Conservation (phyloP, 129 eudicot genomes). For the Pittosporum tobira region DNA sequence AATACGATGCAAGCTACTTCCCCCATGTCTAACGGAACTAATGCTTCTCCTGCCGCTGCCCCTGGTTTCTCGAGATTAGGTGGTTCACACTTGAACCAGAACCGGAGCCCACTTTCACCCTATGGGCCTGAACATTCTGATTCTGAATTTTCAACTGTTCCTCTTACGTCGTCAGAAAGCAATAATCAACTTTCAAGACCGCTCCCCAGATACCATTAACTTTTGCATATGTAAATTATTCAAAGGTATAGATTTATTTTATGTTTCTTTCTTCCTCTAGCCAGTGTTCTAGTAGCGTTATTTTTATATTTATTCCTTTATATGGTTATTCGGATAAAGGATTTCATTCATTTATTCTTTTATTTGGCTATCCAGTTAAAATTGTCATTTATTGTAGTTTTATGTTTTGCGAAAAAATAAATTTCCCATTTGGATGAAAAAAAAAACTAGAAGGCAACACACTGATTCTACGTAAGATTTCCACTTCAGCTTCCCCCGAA, state of each 20-base stretch:
- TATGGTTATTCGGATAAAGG: neutral
- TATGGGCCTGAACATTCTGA: constrained; percentile 30
- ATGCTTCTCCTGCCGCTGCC: neutral
- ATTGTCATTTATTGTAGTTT: too few relatives aligned
- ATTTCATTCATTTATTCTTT: neutral
- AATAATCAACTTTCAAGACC: constrained; percentile 39
- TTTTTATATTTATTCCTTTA: constrained; percentile 45
- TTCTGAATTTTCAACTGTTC: constrained; percentile 86
- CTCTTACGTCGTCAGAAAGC: constrained; percentile 61
- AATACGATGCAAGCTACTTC: constrained; percentile 11
- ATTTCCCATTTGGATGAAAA: too few relatives aligned
- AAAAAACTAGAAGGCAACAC: too few relatives aligned
- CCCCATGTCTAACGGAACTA: constrained; percentile 5
- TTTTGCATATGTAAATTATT: constrained; percentile 26
- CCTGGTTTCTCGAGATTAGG: constrained; percentile 14
- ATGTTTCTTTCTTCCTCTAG: too few relatives aligned
- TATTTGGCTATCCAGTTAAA: too few relatives aligned
- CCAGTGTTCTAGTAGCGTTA: neutral
- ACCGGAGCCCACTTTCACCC: constrained; percentile 14
- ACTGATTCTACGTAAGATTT: too few relatives aligned
- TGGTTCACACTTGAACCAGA: constrained; percentile 11
- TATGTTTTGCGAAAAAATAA: too few relatives aligned
- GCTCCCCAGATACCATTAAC: constrained; percentile 38
- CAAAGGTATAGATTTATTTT: constrained; percentile 14
- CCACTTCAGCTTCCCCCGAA: too few relatives aligned